Conservation (phyloP, 1,284 basidiomycete genomes). For the Moesziomyces globuligerus region DNA sequence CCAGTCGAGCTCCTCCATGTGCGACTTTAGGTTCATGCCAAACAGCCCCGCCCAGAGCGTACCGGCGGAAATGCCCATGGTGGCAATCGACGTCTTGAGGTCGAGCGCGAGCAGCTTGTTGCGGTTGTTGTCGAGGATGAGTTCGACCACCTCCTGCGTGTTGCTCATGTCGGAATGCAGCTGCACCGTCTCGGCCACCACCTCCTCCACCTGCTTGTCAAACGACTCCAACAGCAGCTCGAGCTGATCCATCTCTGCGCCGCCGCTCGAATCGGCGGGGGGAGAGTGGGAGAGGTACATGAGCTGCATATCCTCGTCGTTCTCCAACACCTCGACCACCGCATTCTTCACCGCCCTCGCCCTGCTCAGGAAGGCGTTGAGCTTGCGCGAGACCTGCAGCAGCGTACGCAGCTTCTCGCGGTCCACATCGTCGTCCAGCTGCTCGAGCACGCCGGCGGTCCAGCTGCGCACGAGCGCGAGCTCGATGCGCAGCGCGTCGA, state of each 20-base stretch:
- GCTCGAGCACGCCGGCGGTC: slow-evolving; percentile 48
- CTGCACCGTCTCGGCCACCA: slow-evolving; percentile 53
- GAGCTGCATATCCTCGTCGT: slow-evolving; percentile 78
- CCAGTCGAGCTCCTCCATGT: slow-evolving; percentile 53
- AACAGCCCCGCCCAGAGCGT: slow-evolving; percentile 91
- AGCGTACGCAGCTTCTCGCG: slow-evolving; percentile 57
- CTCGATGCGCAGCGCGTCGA: slow-evolving; percentile 60
- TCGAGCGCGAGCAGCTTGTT: slow-evolving; percentile 91
- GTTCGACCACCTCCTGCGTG: slow-evolving; percentile 95
- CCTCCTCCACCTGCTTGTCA: slow-evolving; percentile 74
- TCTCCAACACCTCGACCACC: slow-evolving; percentile 58
- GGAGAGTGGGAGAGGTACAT: slow-evolving; percentile 76
- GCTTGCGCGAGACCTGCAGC: slow-evolving; percentile 56
- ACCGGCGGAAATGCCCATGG: slow-evolving; percentile 89
- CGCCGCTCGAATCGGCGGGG: slow-evolving; percentile 12
- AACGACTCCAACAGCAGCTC: slow-evolving; percentile 93
- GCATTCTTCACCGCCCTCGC: slow-evolving; percentile 53
- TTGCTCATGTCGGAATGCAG: slow-evolving; percentile 76
- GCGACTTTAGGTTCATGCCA: slow-evolving; percentile 79
- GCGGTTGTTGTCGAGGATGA: slow-evolving; percentile 94
- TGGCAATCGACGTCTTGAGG: slow-evolving; percentile 89
- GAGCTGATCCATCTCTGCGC: slow-evolving; percentile 74
- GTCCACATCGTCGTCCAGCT: slow-evolving; percentile 61
- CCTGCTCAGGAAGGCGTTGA: slow-evolving; percentile 52
- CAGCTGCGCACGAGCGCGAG: slow-evolving; percentile 50